phyloP scores from a whole-genome alignment of 2,329 filamentous ascomycete species.

The Arthrobotrys megalospora region DNA sequence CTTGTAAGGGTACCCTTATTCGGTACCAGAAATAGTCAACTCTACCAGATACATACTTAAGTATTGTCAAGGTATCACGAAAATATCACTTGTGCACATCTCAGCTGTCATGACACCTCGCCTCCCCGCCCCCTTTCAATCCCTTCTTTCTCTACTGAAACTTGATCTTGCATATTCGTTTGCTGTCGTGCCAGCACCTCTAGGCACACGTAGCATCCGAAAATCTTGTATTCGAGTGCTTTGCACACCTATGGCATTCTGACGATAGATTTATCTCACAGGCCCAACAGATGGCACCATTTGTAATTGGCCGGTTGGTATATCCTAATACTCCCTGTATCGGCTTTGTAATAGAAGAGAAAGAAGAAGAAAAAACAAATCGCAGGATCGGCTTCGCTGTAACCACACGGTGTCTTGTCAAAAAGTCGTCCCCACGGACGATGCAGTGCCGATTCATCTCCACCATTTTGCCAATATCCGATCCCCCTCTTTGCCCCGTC shows the following conservation, averaged over 20 bases:
- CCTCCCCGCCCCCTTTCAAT: conserved; percentile 27
- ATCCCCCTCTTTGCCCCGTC: not conserved
- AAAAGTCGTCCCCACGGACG: not conserved
- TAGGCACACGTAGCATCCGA: conserved; percentile 60
- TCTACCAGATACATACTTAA: conserved; percentile 9
- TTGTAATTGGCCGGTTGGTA: conserved; percentile 28
- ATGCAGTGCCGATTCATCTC: conserved; percentile 5
- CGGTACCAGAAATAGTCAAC: conserved; percentile 11
- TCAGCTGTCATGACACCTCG: conserved; percentile 47
- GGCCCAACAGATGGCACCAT: conserved; percentile 1
- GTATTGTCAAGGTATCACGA: conserved; percentile 9
- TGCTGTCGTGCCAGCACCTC: conserved; percentile 49
- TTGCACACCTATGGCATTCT: conserved; percentile 22
- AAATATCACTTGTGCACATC: conserved; percentile 21
- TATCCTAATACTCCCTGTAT: conserved; percentile 3
- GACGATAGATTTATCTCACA: conserved; percentile 24
- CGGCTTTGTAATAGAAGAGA: conserved; percentile 10
- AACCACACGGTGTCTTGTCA: conserved; percentile 40
- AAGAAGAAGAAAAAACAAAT: conserved; percentile 14
- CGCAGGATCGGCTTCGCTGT: conserved; percentile 49
- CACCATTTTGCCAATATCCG: conserved; percentile 15
- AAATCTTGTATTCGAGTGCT: conserved; percentile 61
- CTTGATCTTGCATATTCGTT: conserved; percentile 60
- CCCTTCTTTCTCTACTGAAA: conserved; percentile 19
- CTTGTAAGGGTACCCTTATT: not conserved